Evolutionary conservation across 2,329 filamentous ascomycete species (phyloP).

Genomic region (Aspergillus thermomutatus): DNA sequence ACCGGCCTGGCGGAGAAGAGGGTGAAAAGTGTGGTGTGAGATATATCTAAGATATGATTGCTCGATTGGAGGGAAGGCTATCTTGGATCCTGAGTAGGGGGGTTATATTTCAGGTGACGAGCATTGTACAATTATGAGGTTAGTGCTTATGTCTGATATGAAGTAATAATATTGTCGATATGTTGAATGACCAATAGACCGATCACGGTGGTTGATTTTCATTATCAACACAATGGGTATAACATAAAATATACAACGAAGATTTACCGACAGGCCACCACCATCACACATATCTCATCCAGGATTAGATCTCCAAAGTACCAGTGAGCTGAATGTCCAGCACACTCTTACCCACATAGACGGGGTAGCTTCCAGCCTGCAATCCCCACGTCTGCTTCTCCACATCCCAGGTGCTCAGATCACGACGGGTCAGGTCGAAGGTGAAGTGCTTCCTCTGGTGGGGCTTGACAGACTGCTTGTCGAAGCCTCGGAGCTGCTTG

Average conservation of each 20-base stretch:
- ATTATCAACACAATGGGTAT: no score
- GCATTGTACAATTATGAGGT: no score
- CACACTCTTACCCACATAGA: not conserved
- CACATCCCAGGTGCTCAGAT: slow-evolving; percentile 36
- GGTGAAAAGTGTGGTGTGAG: not conserved
- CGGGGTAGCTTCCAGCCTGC: not conserved
- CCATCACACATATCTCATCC: no score
- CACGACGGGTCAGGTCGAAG: slow-evolving; percentile 44
- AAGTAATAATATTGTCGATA: no score
- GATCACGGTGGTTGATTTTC: not conserved
- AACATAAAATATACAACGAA: not conserved
- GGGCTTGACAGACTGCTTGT: slow-evolving; percentile 45
- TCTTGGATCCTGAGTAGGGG: no score
- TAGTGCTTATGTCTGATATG: no score
- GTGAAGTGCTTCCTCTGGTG: slow-evolving; percentile 38
- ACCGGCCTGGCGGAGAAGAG: not conserved
- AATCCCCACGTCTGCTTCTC: slow-evolving; percentile 27
- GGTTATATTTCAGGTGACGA: not conserved
- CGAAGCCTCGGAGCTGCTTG: slow-evolving; percentile 50
- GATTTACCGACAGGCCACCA: no score
- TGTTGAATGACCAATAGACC: no score
- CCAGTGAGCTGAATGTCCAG: not conserved
- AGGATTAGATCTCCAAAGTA: not conserved
- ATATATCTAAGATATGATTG: not conserved
- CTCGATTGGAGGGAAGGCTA: not conserved